Conservation (phyloP, 192 early-diverging fungal genomes). For the Globomyces pollinis-pini region DNA sequence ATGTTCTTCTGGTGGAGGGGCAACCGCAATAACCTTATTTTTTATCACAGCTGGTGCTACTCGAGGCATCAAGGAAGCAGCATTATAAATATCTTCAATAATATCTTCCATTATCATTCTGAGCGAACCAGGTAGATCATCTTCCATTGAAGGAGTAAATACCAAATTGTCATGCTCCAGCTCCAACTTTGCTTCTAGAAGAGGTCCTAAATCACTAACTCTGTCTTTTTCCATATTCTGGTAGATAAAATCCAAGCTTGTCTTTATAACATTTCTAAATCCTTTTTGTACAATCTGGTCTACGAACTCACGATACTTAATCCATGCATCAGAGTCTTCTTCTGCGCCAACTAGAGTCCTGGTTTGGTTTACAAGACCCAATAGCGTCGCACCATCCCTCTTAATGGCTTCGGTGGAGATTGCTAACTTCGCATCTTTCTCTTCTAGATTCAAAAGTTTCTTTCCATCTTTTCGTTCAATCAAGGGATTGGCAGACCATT, state of each 20-base stretch:
- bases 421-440: slow-evolving; percentile 50
- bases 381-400: slow-evolving; percentile 43
- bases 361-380: slow-evolving; percentile 42
- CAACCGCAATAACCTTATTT: no score
- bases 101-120: slow-evolving; percentile 38
- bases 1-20: slow-evolving; percentile 7
- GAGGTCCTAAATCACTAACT: slow-evolving; percentile 39
- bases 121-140: slow-evolving; percentile 38
- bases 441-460: slow-evolving; percentile 56
- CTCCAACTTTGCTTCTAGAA: slow-evolving; percentile 55
- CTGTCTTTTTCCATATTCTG: slow-evolving; percentile 49
- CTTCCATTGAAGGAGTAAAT: slow-evolving; percentile 57
- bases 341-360: slow-evolving; percentile 37
- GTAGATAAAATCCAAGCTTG: slow-evolving; percentile 47
- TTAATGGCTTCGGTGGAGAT: slow-evolving; percentile 46
- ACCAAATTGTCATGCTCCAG: slow-evolving; percentile 44
- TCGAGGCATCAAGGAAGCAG: slow-evolving; percentile 47
- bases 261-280: slow-evolving; percentile 45
- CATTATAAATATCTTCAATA: slow-evolving; percentile 50
- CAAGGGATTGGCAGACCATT: slow-evolving; percentile 44
- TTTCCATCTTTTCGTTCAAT: slow-evolving; percentile 56
- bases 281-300: slow-evolving; percentile 49
- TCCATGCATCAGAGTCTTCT: slow-evolving; percentile 37
- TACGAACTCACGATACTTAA: slow-evolving; percentile 42
- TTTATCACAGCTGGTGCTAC: slow-evolving; percentile 26